Percentiles rank a stretch among this genome's conserved stretches.
phyloP scores from a whole-genome alignment of 345 rosid species.

The Punica granatum region DNA sequence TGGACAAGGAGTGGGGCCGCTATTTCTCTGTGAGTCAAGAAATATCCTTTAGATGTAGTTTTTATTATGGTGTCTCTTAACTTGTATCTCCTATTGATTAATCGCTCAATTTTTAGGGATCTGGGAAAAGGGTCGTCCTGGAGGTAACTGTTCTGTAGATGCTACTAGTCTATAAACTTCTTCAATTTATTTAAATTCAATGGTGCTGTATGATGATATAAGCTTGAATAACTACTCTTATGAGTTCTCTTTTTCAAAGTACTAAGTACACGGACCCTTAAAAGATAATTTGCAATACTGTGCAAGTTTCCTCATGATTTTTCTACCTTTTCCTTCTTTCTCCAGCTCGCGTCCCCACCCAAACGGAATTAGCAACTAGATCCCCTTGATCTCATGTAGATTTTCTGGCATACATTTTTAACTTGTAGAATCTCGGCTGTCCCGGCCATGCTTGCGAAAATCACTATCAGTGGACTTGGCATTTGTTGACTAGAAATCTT shows the following conservation, averaged over 20 bases:
- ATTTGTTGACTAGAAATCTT: background rate
- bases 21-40: conserved; percentile 58
- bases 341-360: too few species aligned
- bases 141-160: conserved; percentile 46
- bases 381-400: background rate
- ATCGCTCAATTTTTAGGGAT: conserved; percentile 31
- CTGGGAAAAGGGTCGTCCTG: conserved; percentile 40
- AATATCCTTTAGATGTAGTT: conserved; percentile 2
- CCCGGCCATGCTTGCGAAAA: background rate
- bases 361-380: too few species aligned
- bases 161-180: too few species aligned
- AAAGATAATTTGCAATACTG: too few species aligned
- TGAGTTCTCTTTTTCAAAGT: background rate
- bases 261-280: too few species aligned
- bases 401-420: background rate
- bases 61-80: background rate
- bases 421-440: background rate
- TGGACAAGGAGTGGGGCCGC: conserved; percentile 91
- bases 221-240: background rate
- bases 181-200: too few species aligned
- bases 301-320: too few species aligned
- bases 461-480: background rate
- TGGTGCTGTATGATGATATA: too few species aligned
- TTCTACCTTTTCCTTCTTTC: too few species aligned
- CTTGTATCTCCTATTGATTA: background rate